phyloP scores from a whole-genome alignment of 306 rosid species.

The Acacia acuminata region DNA sequence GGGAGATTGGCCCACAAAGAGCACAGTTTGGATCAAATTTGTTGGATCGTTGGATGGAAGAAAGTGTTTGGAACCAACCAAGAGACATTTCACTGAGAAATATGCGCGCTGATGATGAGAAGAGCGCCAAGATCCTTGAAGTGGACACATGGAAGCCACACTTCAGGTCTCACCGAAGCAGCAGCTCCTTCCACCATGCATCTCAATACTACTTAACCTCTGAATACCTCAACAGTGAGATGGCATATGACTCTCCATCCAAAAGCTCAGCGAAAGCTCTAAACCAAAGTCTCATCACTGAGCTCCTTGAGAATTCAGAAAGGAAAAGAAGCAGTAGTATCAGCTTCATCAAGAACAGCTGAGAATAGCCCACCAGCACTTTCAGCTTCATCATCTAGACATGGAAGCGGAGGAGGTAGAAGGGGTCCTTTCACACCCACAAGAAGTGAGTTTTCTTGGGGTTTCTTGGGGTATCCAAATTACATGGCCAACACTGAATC shows the following conservation, averaged over 20 bases:
- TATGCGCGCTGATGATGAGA: conserved; percentile 51
- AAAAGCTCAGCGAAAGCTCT: conserved; percentile 48
- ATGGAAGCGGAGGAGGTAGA: conserved; percentile 57
- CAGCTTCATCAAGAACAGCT: conserved; percentile 46
- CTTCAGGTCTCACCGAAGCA: conserved; percentile 48
- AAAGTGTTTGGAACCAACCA: conserved; percentile 49
- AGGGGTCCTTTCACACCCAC: conserved; percentile 71
- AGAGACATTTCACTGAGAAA: conserved; percentile 45
- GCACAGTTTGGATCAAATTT: conserved; percentile 50
- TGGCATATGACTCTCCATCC: conserved; percentile 55
- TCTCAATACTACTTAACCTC: conserved; percentile 45
- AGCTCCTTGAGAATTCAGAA: conserved; percentile 40
- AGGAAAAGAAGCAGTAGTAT: conserved; percentile 63
- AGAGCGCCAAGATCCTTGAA: conserved; percentile 90
- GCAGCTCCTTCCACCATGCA: conserved; percentile 39
- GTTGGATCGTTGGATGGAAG: conserved; percentile 96
- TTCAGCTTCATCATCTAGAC: conserved; percentile 66
- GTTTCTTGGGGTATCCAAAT: conserved; percentile 63
- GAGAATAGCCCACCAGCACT: conserved; percentile 70
- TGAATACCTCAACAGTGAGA: conserved; percentile 36
- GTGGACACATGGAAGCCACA: conserved; percentile 96
- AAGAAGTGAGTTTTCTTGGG: conserved; percentile 79
- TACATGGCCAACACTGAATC: conserved; percentile 95
- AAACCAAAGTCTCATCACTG: conserved; percentile 47
- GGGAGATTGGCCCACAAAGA: conserved; percentile 51